Conservation (phyloP, 192 early-diverging fungal species). For the Coemansia sp. region DNA sequence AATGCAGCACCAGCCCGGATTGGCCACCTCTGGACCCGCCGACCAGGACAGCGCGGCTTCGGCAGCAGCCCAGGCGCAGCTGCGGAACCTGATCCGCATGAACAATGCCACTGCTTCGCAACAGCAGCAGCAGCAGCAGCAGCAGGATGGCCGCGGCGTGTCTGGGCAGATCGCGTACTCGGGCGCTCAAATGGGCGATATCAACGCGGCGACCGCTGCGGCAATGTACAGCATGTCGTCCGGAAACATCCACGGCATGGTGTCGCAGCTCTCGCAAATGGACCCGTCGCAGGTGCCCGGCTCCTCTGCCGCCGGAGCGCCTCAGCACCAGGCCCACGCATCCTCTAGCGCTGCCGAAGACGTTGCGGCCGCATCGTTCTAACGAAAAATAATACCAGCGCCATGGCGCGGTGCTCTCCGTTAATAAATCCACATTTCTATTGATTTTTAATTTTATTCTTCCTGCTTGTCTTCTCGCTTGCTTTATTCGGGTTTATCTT, state of each 20-base stretch:
- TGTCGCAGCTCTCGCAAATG: constrained; percentile 17
- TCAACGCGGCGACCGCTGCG: constrained; percentile 11
- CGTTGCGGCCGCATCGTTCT: constrained; percentile 37
- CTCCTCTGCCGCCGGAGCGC: constrained; percentile 1
- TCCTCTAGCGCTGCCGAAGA: constrained; percentile 40
- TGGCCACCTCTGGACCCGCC: neutral
- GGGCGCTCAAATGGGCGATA: constrained; percentile 9
- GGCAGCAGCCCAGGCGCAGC: constrained; percentile 28
- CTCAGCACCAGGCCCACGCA: neutral
- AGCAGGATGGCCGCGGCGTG: constrained; percentile 1
- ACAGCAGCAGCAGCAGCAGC: constrained; percentile 3
- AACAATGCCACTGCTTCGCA: constrained; percentile 6
- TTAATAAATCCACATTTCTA: constrained; percentile 6
- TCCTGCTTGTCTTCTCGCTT: neutral
- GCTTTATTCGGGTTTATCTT: no score
- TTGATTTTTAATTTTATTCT: constrained; percentile 3
- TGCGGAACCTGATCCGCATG: constrained; percentile 24
- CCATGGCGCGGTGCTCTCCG: neutral
- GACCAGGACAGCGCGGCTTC: constrained; percentile 15
- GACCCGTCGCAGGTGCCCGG: constrained; percentile 9
- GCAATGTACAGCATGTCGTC: constrained; percentile 19
- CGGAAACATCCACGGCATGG: constrained; percentile 7
- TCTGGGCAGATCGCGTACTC: constrained; percentile 20
- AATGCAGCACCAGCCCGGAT: constrained; percentile 13
- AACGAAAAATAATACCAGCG: no score